Evolutionary conservation across 371 early-diverging fungal species (phyloP).

Genomic region (Rhizopus stolonifer): DNA sequence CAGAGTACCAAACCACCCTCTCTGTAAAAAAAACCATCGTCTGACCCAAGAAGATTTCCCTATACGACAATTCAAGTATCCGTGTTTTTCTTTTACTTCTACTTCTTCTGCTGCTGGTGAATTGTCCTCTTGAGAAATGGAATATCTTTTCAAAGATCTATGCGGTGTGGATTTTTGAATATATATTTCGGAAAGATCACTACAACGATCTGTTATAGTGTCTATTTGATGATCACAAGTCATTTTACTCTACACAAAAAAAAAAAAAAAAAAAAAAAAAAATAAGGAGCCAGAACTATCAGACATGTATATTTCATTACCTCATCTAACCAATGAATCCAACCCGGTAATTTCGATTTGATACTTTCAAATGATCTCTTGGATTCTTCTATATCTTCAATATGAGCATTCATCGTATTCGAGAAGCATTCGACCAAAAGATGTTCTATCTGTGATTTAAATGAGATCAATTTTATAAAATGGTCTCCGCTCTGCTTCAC

Average conservation of each 20-base stretch:
- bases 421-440: slow-evolving; percentile 38
- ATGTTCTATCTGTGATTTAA: slow-evolving; percentile 39
- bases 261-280: too few species aligned
- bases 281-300: too few species aligned
- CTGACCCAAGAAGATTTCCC: slow-evolving; percentile 46
- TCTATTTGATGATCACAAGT: slow-evolving; percentile 35
- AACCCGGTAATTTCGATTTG: slow-evolving; percentile 30
- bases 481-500: slow-evolving; percentile 42
- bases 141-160: slow-evolving; percentile 35
- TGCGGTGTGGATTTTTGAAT: slow-evolving; percentile 37
- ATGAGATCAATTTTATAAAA: slow-evolving; percentile 29
- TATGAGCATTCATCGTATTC: slow-evolving; percentile 28
- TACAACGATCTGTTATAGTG: slow-evolving; percentile 26
- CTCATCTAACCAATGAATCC: slow-evolving; percentile 45
- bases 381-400: slow-evolving; percentile 39
- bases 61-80: slow-evolving; percentile 33
- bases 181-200: slow-evolving; percentile 26
- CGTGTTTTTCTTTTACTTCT: slow-evolving; percentile 26
- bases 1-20: slow-evolving; percentile 56
- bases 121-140: neutral
- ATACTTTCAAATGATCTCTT: slow-evolving; percentile 19
- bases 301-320: slow-evolving; percentile 12
- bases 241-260: slow-evolving; percentile 29
- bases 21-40: slow-evolving; percentile 60
- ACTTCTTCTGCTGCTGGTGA: neutral